Conservation (phyloP, 1,284 basidiomycete genomes). For the Amanita bisporigera region DNA sequence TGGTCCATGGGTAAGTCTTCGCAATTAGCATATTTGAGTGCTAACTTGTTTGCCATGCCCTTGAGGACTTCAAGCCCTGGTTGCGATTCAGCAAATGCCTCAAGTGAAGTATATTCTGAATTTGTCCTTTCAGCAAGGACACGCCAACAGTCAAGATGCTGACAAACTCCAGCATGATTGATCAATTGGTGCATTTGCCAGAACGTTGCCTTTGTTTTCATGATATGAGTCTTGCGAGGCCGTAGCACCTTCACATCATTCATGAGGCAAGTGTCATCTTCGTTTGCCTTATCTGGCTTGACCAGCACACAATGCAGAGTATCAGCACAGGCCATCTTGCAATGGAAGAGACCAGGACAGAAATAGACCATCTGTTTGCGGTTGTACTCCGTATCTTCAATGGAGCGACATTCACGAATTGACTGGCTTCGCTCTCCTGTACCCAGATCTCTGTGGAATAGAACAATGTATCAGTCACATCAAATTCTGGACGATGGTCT, state of each 20-base stretch:
- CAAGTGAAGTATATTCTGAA: slow-evolving; percentile 20
- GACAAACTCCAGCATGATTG: slow-evolving; percentile 21
- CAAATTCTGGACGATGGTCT: slow-evolving; percentile 19
- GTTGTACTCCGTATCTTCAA: too few relatives aligned
- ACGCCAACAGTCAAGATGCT: slow-evolving; percentile 24
- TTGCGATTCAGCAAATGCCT: slow-evolving; percentile 26
- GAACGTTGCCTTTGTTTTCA: slow-evolving; percentile 32
- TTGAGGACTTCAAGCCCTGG: slow-evolving; percentile 27
- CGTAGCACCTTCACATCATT: slow-evolving; percentile 21
- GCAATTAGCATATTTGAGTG: not conserved
- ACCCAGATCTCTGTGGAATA: too few relatives aligned
- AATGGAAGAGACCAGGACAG: slow-evolving; percentile 31
- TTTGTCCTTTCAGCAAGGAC: not conserved
- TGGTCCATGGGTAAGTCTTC: not conserved
- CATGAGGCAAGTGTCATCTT: slow-evolving; percentile 24
- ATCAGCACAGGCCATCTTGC: slow-evolving; percentile 34
- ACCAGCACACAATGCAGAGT: slow-evolving; percentile 25
- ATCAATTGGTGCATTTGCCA: slow-evolving; percentile 36
- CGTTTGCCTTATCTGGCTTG: slow-evolving; percentile 5
- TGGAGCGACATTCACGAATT: too few relatives aligned
- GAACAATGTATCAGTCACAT: too few relatives aligned
- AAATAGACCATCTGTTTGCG: too few relatives aligned
- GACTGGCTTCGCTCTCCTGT: too few relatives aligned
- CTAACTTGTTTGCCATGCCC: slow-evolving; percentile 22
- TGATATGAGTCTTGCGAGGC: slow-evolving; percentile 34